Base-by-base conservation (phyloP, 2,329 filamentous ascomycete species). In the Thielaviopsis musarum region DNA sequence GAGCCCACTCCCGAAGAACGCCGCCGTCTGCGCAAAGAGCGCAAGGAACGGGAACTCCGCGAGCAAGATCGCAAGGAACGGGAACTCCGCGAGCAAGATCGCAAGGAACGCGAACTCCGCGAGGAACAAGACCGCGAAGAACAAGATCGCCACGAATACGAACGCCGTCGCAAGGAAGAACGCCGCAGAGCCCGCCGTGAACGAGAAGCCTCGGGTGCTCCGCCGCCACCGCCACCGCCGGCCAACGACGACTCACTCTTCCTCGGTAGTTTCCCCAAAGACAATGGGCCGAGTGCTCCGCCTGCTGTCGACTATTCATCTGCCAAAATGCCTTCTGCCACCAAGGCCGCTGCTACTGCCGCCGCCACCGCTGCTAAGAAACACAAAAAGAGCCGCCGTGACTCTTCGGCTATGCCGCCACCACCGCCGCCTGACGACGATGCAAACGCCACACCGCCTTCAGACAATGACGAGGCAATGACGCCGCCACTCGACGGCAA, bases 181-280 rank as follows among this genome's bases (percentile, higher is more conserved):
- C 60, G 57, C 21, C 30, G 54, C 24, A 56, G 28, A 54, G 41
- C 54, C 15, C 53, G 57, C 22, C 38, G 19, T 28, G 51, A 58
- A 2, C 45, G n/a, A 38, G 58, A 59, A 26, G 45, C 41, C 51
- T 17, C 51, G 21, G 49, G 55, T 51, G 41, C 21, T 15, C 55
- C 56, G 21, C 52, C 57, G 22, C 56, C 24, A 26, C 57, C 57
- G 15, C 54, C 53, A 41, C 57, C 57, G 12, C 57, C 51, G 28
- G 54, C 48, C 30, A 30, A 62, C 62, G 54, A 65, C 38, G 55
- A 66, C 41, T 63, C 72, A 66, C 69, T 70, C 30, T 70, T 81
- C 5, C 80, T 81, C 51, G 81, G 81, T 59, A 78, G 77, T 62
- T 84, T 84, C 66, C 81, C 81, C 24, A 71, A 72, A 52, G 75